Evolutionary conservation across 192 early-diverging fungal genomes (phyloP).

Genomic region (Powellomyces hirtus): DNA sequence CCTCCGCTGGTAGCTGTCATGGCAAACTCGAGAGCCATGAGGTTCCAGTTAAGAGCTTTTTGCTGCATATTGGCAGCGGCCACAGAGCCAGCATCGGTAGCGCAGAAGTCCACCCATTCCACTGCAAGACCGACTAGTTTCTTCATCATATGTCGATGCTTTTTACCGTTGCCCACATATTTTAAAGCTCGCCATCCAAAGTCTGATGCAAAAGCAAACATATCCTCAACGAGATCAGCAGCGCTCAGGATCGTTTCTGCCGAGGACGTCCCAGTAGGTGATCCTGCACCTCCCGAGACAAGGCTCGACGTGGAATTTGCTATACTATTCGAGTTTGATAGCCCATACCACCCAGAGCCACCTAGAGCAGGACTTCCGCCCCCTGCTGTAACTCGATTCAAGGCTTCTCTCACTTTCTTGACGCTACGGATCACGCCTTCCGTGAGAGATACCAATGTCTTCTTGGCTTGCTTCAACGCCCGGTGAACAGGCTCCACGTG

Average conservation of each 20-base stretch:
- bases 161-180: conserved; percentile 54
- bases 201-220: conserved; percentile 69
- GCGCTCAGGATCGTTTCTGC: conserved; percentile 29
- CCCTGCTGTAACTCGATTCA: conserved; percentile 12
- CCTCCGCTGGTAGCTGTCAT: conserved; percentile 73
- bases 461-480: conserved; percentile 58
- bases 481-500: conserved; percentile 58
- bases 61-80: conserved; percentile 8
- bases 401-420: conserved; percentile 45
- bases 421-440: conserved; percentile 58
- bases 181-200: conserved; percentile 62
- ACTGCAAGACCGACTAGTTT: conserved; percentile 71
- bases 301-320: not conserved
- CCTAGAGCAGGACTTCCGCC: conserved; percentile 15
- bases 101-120: conserved; percentile 87
- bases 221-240: conserved; percentile 63
- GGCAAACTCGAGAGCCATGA: conserved; percentile 79
- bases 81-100: conserved; percentile 63
- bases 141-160: conserved; percentile 60
- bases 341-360: not conserved
- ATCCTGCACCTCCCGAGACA: not conserved
- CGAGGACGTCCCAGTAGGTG: conserved; percentile 3
- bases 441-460: conserved; percentile 52
- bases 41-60: conserved; percentile 73
- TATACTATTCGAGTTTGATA: not conserved